Evolutionary conservation across 1,284 basidiomycete species (phyloP), one percentile per base, ranked within the genome.

Genomic region (Leccinum proliferum): DNA sequence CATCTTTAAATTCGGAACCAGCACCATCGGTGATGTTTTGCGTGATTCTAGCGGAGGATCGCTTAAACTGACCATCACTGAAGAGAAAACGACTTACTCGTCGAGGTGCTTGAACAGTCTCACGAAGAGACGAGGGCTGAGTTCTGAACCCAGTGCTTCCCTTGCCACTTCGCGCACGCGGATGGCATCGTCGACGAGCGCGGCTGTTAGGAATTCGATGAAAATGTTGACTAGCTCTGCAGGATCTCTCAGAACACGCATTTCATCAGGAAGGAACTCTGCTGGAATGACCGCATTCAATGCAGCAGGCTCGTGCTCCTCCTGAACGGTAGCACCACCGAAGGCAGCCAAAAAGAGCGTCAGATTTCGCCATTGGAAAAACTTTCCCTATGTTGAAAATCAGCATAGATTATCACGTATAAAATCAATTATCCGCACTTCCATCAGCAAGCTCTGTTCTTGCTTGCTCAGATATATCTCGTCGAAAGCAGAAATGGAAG

Each of bases 311-410:
- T 85, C 79, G 59, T 81, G 77, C 34, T 77, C 75, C 21, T 86
- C 85, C 57, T 79, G 78, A 12, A 85, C 75, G 65, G 89, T 92
- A 5, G 86, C 81, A 2, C 88, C 87, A 46, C 90, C 88, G 32
- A 91, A 84, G 1, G 92, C 85, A 15, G 91, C 86, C 52, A 96
- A 77, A 74, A 92, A 93, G 34, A 93, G 78, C 0, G 92, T 89
- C 25, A 94, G 79, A 73, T 96, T 94, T 70, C 94, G 90, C 94
- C 94, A 97, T 67, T 94, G 87, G 50, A 82, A 83, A 52, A 87
- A 84, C 65, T 88, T 83, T 18, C 94, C 92, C 87, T 92, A 68
- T 10, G 64, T 58, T 64, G 55, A 55, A 60, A 48, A 55, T 72
- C 29, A 67, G 63, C 64, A 63, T 25, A 29, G 48, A 21, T 56